Evolutionary conservation across 495 filamentous ascomycete species (phyloP).

Genomic region (Penicillium roqueforti): DNA sequence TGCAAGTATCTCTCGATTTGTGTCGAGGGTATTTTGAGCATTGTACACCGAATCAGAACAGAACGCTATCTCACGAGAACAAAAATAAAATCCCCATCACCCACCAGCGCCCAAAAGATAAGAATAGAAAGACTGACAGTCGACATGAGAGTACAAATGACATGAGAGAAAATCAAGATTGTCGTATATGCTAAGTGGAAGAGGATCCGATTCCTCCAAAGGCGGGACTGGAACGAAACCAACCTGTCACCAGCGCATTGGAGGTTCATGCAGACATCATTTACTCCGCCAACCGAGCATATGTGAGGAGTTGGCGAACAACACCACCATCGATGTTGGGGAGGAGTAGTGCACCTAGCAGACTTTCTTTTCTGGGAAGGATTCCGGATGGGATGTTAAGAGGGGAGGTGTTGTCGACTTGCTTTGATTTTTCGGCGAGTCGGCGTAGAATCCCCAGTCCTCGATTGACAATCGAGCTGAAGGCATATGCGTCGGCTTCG

Average conservation of each 20-base stretch:
- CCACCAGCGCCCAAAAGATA: slow-evolving; percentile 25
- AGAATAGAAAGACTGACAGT: slow-evolving; percentile 11
- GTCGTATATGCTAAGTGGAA: slow-evolving; percentile 22
- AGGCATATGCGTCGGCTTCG: slow-evolving; percentile 45
- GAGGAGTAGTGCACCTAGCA: slow-evolving; percentile 65
- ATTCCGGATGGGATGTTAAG: slow-evolving; percentile 56
- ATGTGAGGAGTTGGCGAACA: slow-evolving; percentile 68
- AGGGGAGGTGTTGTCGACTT: slow-evolving; percentile 48
- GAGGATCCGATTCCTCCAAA: slow-evolving; percentile 10
- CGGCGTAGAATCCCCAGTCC: slow-evolving; percentile 66
- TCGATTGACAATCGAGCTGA: slow-evolving; percentile 59
- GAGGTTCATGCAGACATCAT: neutral
- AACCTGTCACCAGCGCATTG: neutral
- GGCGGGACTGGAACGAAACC: slow-evolving; percentile 12
- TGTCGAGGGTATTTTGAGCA: slow-evolving; percentile 42
- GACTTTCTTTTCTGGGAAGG: slow-evolving; percentile 63
- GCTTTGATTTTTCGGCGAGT: slow-evolving; percentile 67
- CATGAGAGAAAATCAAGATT: slow-evolving; percentile 27
- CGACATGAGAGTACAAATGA: slow-evolving; percentile 34
- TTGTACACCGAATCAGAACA: slow-evolving; percentile 36
- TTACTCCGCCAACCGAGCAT: slow-evolving; percentile 58
- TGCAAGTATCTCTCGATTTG: slow-evolving; percentile 31
- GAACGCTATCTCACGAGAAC: slow-evolving; percentile 38
- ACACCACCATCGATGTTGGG: slow-evolving; percentile 55
- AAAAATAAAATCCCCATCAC: slow-evolving; percentile 20